Evolutionary conservation across 129 eudicot genomes (phyloP), one percentile per base, ranked within the genome.

Genomic region (Cynara cardunculus): DNA sequence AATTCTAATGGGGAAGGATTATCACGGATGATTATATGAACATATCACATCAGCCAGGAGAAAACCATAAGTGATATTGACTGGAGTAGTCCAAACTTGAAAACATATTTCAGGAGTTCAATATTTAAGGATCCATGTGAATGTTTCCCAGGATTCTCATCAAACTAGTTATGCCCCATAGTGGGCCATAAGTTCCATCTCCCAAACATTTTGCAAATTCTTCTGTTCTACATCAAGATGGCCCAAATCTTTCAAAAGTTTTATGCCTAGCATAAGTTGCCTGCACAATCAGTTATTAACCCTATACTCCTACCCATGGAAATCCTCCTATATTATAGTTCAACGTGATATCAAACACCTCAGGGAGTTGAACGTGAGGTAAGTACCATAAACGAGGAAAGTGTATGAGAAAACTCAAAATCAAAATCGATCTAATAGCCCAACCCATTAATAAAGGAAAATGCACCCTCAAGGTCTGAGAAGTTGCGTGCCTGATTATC

Each of bases 321-420:
- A 28, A 35, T 37, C 64, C n/a, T 77, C 72, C 73, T 16, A 18
- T 35, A 77, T 25, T 37, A n/a, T 35, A 37, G 80, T 65, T 65
- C 37, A 21, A 9, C 26, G 11, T 21, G 25, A 77, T 8, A 67
- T 65, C 26, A 24, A 65, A 77, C 34, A 46, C 14, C 61, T 46
- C 1, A 46, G 13, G 6, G 14, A 46, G 56, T 10, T 41, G 49
- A 9, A 14, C 9, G 13, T 10, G 49, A 41, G 49, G 49, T 41
- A 41, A 41, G 41, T 35, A 6, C 37, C 37, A 32, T 32, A 32
- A 6, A 32, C 37, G 37, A 32, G 37, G 37, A 32, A 28, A 32
- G 49, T 7, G 14, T 9, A 3, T 12, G 4, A 2, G 56, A 44
- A 41, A 44, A 14, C 61, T 46, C 46, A 37, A 34, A 34, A 8